Evolutionary conservation across 2,329 filamentous ascomycete species (phyloP), one percentile per base, ranked within the genome.

Genomic region (Colletotrichum shisoi): DNA sequence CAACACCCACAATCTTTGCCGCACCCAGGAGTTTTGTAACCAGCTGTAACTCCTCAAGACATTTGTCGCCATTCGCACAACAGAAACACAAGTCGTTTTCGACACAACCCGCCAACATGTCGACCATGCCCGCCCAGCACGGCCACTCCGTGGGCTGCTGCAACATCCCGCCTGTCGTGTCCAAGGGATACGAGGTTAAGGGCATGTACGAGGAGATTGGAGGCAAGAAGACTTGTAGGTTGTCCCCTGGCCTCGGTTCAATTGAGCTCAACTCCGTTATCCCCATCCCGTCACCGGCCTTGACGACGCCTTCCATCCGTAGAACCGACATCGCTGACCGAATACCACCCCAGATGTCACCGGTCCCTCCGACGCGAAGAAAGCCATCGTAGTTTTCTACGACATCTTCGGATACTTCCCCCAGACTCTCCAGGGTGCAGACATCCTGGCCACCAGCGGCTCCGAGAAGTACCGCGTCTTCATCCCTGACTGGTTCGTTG

Each of bases 401-500:
- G 89, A 91, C 76, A 89, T 90, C 75, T 90, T 90, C 73, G 88
- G 89, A 72, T 88, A 89, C 84, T 90, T 85, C 73, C 84, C 86
- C 27, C 90, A 92, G 78, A 89, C 89, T 3, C 70, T 91, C 12
- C 89, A 91, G 76, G 90, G 89, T 27, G 87, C 88, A 69, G 90
- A 92, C 72, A 91, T 87, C 71, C 80, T 90, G 27, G 82, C 86
- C 51, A 80, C 79, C 52, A 81, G 82, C 68, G 82, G 86, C 73
- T 74, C 81, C 77, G 85, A 81, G 76, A 87, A 91, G 74, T 95
- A 96, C 82, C 89, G 88, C 72, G 91, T 97, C 71, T 93, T 94
- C 79, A 94, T 97, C 70, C 94, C 94, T 34, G 94, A 97, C 80
- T 94, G 92, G 84, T 96, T 97, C 82, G 85, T 91, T 68, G 93